Conservation (phyloP, 2,329 filamentous ascomycete genomes). For the Tetracladium maxilliforme region DNA sequence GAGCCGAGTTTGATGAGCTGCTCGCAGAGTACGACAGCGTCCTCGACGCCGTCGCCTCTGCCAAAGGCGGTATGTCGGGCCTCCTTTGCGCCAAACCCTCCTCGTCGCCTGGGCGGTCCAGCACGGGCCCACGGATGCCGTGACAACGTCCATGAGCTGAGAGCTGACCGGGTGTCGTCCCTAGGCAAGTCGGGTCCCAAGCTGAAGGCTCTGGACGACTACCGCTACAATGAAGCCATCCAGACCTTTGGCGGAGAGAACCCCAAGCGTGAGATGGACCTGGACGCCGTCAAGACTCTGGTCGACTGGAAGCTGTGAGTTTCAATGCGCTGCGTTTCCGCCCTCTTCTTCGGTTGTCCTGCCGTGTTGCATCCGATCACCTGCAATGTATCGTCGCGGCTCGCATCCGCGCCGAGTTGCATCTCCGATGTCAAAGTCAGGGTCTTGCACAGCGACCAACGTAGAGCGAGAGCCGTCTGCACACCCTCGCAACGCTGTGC, state of each 20-base stretch:
- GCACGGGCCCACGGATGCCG: too few species aligned
- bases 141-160: too few species aligned
- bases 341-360: slow-evolving; percentile 1
- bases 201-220: slow-evolving; percentile 41
- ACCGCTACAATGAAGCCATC: slow-evolving; percentile 40
- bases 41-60: neutral
- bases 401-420: too few species aligned
- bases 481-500: slow-evolving; percentile 21
- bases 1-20: slow-evolving; percentile 7
- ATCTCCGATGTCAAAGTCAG: too few species aligned
- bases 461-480: too few species aligned
- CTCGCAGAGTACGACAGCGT: neutral
- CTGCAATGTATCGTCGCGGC: too few species aligned
- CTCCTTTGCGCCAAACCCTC: too few species aligned
- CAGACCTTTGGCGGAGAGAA: slow-evolving; percentile 22
- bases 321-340: slow-evolving; percentile 2
- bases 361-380: too few species aligned
- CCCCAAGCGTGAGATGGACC: slow-evolving; percentile 26
- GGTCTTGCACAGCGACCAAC: too few species aligned
- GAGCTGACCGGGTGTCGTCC: too few species aligned
- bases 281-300: slow-evolving; percentile 42
- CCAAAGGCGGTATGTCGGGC: too few species aligned
- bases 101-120: too few species aligned
- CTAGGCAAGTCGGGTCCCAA: slow-evolving; percentile 33
- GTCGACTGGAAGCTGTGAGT: slow-evolving; percentile 61